Evolutionary conservation across 352 stramenopile genomes (phyloP).

Genomic region (Globisporangium paroecandrum): DNA sequence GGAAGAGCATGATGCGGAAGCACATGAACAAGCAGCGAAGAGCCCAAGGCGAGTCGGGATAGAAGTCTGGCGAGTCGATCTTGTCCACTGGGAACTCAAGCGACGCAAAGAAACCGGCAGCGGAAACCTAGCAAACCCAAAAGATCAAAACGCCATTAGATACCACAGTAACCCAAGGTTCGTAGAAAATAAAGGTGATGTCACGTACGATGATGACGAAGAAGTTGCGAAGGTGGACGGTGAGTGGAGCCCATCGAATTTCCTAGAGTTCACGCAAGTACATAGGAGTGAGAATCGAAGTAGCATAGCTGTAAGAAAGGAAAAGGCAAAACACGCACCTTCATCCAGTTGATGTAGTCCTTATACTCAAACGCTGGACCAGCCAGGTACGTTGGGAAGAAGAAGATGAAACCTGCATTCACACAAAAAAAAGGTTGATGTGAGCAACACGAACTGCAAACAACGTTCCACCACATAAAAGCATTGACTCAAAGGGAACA

Average conservation of each 20-base stretch:
- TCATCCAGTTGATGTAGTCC: constrained; percentile 81
- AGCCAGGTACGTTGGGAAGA: constrained; percentile 85
- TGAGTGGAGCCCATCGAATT: constrained; percentile 54
- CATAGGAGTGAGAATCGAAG: not conserved
- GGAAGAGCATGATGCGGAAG: constrained; percentile 72
- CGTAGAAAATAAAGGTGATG: not conserved
- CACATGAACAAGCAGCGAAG: constrained; percentile 72
- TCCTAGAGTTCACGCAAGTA: constrained; percentile 25
- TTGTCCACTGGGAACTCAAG: constrained; percentile 72
- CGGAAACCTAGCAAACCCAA: constrained; percentile 42
- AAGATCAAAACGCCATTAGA: not conserved
- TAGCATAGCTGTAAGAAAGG: not conserved
- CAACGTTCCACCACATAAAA: not conserved
- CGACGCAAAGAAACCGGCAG: constrained; percentile 65
- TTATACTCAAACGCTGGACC: constrained; percentile 84
- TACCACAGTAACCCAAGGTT: not conserved
- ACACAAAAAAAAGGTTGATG: not conserved
- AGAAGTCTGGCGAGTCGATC: constrained; percentile 80
- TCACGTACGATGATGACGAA: constrained; percentile 61
- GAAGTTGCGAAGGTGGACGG: constrained; percentile 72
- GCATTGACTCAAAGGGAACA: not conserved
- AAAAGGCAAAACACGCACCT: constrained; percentile 23
- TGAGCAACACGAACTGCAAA: not conserved
- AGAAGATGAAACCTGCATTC: constrained; percentile 75
- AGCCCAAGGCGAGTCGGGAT: constrained; percentile 49